These are phyloP conservation scores for Colletotrichum musae DNA, from an alignment of 2,329 filamentous ascomycete genomes.

Conservation along the genomic window DNA sequence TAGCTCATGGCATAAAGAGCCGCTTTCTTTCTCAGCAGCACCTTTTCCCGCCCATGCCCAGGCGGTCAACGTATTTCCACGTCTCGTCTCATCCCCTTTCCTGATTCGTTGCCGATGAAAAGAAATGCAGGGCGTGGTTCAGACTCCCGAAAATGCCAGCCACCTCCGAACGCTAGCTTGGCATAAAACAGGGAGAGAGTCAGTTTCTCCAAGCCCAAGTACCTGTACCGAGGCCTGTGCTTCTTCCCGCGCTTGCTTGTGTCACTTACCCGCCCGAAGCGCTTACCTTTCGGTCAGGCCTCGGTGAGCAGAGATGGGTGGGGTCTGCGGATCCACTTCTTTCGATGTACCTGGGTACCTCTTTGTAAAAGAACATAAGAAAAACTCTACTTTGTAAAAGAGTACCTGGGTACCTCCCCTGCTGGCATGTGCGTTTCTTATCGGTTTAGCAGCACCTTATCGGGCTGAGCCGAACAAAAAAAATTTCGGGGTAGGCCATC, in stretches of 20 bases:
- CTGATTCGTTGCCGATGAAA: background rate
- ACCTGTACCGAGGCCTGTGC: background rate
- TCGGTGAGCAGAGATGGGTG: constrained; percentile 19
- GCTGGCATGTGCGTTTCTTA: constrained; percentile 9
- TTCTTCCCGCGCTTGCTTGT: background rate
- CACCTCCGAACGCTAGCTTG: constrained; percentile 11
- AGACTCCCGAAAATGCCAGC: constrained; percentile 14
- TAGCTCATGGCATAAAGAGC: background rate
- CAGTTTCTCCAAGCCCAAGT: constrained; percentile 22
- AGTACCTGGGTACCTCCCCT: no score
- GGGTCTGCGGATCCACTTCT: background rate
- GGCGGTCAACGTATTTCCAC: no score
- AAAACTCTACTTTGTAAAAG: no score
- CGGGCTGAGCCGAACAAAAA: constrained; percentile 23
- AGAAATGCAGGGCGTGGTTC: constrained; percentile 25
- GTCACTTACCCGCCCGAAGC: background rate
- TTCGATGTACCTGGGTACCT: no score
- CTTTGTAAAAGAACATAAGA: no score
- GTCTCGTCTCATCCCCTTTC: background rate
- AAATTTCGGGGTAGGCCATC: constrained; percentile 30
- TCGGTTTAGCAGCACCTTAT: constrained; percentile 38
- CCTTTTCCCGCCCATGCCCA: background rate
- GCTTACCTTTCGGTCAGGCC: background rate
- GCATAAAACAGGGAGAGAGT: constrained; percentile 16
- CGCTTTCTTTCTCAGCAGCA: constrained; percentile 20